Evolutionary conservation across 306 rosid species (phyloP).

Genomic region (Cucurbita maxima): DNA sequence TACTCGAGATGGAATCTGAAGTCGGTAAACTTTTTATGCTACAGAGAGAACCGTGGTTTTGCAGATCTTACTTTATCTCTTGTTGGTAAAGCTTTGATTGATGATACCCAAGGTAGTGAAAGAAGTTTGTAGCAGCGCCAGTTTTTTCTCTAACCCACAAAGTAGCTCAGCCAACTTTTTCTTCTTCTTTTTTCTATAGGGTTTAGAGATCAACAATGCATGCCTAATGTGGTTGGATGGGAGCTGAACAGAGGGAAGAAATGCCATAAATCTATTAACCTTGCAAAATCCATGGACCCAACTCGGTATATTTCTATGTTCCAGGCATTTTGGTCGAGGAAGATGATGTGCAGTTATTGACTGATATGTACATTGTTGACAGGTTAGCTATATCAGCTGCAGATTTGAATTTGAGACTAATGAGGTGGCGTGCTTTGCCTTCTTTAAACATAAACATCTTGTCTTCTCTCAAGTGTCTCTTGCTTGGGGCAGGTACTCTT

Average conservation of each 20-base stretch:
- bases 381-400: constrained; percentile 97
- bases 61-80: constrained; percentile 75
- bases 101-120: constrained; percentile 48
- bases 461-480: constrained; percentile 83
- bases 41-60: constrained; percentile 87
- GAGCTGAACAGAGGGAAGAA: constrained; percentile 66
- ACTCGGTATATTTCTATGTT: constrained; percentile 34
- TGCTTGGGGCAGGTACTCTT: constrained; percentile 94
- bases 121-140: constrained; percentile 12
- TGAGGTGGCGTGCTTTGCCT: constrained; percentile 99
- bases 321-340: background rate
- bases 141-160: constrained; percentile 1
- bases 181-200: constrained; percentile 22
- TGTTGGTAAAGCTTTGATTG: constrained; percentile 64
- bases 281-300: constrained; percentile 93
- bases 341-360: constrained; percentile 4
- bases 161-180: constrained; percentile 14
- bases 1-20: constrained; percentile 64
- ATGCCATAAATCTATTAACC: constrained; percentile 59
- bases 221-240: constrained; percentile 84
- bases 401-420: constrained; percentile 91
- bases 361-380: constrained; percentile 16
- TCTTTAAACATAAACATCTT: constrained; percentile 51
- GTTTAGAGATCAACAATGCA: constrained; percentile 23
- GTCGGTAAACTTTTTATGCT: constrained; percentile 61